These are phyloP conservation scores for Thielaviopsis populi DNA, from an alignment of 2,329 filamentous ascomycete genomes.

Conservation along the genomic window DNA sequence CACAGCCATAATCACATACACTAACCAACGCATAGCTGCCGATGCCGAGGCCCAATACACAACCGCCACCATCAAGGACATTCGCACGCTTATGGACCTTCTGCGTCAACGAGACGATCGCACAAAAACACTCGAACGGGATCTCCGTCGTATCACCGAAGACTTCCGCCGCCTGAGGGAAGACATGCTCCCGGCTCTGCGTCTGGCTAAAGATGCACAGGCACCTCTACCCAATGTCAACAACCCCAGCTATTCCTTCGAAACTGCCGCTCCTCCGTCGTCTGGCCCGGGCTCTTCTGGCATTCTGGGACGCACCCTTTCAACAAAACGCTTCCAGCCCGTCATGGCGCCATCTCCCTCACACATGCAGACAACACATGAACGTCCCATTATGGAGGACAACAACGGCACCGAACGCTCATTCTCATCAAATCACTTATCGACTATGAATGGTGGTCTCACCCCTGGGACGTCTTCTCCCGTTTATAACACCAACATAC, in stretches of 20 bases:
- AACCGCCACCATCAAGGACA: constrained; percentile 81
- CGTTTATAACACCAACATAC: constrained; percentile 49
- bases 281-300: constrained; percentile 37
- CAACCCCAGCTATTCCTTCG: constrained; percentile 15
- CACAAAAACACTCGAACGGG: constrained; percentile 67
- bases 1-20: not conserved
- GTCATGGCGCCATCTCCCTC: constrained; percentile 68
- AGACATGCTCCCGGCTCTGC: constrained; percentile 79
- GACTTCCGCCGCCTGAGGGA: constrained; percentile 81
- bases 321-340: constrained; percentile 57
- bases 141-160: constrained; percentile 69
- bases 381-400: constrained; percentile 49
- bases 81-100: constrained; percentile 78
- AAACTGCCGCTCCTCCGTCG: constrained; percentile 36
- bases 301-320: constrained; percentile 55
- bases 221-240: constrained; percentile 56
- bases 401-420: constrained; percentile 53
- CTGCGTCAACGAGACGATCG: constrained; percentile 81
- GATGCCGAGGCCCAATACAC: constrained; percentile 77
- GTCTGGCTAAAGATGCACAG: constrained; percentile 79
- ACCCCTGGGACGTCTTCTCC: constrained; percentile 38
- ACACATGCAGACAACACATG: constrained; percentile 52
- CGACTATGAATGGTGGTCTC: constrained; percentile 50
- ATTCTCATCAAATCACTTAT: constrained; percentile 52
- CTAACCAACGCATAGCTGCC: constrained; percentile 45